Evolutionary conservation across 148 eudicot genomes (phyloP), one percentile per base, ranked within the genome.

Genomic region (Bassia scoparia): DNA sequence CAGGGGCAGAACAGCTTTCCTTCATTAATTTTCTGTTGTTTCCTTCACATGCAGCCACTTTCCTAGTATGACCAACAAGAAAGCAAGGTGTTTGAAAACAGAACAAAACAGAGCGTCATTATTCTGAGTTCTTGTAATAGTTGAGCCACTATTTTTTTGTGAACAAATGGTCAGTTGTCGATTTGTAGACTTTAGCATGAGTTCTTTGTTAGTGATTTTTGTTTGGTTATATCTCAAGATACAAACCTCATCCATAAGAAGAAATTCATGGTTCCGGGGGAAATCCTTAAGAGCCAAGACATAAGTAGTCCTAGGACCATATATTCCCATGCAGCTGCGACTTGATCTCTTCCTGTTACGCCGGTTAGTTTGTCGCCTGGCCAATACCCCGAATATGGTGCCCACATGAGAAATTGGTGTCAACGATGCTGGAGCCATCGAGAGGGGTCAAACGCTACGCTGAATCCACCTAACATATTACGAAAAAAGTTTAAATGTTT

Each of bases 271-370:
- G 80, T 96, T 90, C 26, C 99, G 97, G 1, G 97, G 97, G 46
- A 73, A 63, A 64, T 85, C 99, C 79, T 92, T 92, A 41, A 96
- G 83, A 48, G 99, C 99, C 83, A 96, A 79, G 74, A 96, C 94
- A 79, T 96, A 96, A 52, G 97, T 96, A 31, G 99, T 91, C 78
- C 99, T 79, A 38, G 99, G 99, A 44, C 97, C 99, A 26, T 87
- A 96, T 58, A 96, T 92, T 58, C 99, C 99, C 99, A 96, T 96
- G 97, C 99, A 76, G 99, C 92, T 74, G 99, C 99, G 61, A 89
- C 99, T 83, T 96, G 99, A 74, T 92, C 91, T 74, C 85, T 65
- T n/a, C 99, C 99, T 0, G 91, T 92, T n/a, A 96, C 88, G 8
- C 96, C 99, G 0, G 96, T 90, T 63, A 96, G 83, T 84, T 96